Conservation (phyloP, 805 yeast species). For the Candida mattraensis region DNA sequence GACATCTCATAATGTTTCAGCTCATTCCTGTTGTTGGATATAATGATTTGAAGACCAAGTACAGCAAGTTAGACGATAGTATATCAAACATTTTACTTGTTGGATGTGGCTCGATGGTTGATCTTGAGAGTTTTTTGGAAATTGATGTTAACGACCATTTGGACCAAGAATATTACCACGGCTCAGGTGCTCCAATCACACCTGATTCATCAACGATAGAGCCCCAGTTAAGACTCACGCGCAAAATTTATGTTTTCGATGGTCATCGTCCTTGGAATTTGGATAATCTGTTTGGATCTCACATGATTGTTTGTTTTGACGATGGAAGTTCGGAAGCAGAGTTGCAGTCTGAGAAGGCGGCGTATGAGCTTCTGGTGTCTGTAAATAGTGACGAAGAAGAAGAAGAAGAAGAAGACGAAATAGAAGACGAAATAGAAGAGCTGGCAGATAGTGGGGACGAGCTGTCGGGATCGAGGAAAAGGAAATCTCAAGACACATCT, state of each 20-base stretch:
- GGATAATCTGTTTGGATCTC: conserved; percentile 86
- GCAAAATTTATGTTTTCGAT: conserved; percentile 80
- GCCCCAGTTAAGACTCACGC: conserved; percentile 37
- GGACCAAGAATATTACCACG: conserved; percentile 31
- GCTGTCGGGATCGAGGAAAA: conserved; percentile 32
- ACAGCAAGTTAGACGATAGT: conserved; percentile 63
- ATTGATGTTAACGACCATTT: conserved; percentile 56
- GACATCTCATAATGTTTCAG: conserved; percentile 83
- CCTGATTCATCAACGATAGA: conserved; percentile 30
- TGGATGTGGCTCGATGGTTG: conserved; percentile 94
- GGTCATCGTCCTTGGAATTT: conserved; percentile 97
- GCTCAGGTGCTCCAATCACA: conserved; percentile 17
- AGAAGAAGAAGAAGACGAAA: conserved; percentile 37
- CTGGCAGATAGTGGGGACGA: conserved; percentile 33
- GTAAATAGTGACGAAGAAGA: conserved; percentile 38
- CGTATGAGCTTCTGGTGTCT: conserved; percentile 56
- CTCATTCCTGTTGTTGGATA: conserved; percentile 93
- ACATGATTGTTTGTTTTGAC: conserved; percentile 76
- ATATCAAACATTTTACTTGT: conserved; percentile 73
- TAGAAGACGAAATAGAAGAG: conserved; percentile 27
- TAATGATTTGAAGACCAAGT: conserved; percentile 68
- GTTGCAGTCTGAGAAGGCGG: conserved; percentile 53
- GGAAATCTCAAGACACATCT: conserved; percentile 26
- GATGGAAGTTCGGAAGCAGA: conserved; percentile 75
- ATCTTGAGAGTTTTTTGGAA: conserved; percentile 71